Percentiles rank a stretch among this genome's conserved stretches.
Conservation (phyloP, 768 basidiomycete species). For the Vararia minispora region DNA sequence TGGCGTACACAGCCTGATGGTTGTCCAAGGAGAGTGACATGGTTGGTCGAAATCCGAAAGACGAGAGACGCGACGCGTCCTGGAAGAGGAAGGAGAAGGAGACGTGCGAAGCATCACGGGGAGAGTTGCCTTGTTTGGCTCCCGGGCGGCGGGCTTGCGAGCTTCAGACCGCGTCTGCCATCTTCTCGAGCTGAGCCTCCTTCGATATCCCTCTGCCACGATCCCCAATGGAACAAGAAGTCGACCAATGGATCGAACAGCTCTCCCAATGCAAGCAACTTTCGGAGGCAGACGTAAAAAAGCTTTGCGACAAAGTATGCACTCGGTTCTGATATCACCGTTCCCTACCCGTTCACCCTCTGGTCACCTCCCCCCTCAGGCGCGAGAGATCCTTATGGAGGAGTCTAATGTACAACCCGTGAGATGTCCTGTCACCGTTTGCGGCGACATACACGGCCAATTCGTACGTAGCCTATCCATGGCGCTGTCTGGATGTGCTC, state of each 20-base stretch:
- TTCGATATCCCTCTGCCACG: conserved; percentile 3
- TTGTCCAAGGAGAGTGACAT: conserved; percentile 10
- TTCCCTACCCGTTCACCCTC: conserved; percentile 13
- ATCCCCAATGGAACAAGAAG: conserved; percentile 60
- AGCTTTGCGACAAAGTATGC: conserved; percentile 95
- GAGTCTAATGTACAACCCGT: conserved; percentile 99
- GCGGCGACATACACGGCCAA: conserved; percentile 99
- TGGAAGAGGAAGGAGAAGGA: too few relatives aligned
- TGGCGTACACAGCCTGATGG: conserved; percentile 70
- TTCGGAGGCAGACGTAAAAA: conserved; percentile 90
- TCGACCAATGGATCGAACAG: conserved; percentile 95
- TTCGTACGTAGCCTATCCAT: conserved; percentile 59
- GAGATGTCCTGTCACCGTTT: conserved; percentile 96
- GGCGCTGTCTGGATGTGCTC: conserved; percentile 14
- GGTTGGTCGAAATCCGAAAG: too few relatives aligned
- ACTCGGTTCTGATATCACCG: conserved; percentile 20
- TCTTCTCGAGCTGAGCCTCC: conserved; percentile 2
- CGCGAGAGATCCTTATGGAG: conserved; percentile 96
- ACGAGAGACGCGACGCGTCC: too few relatives aligned
- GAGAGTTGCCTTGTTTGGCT: too few relatives aligned
- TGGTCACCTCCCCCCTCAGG: conserved; percentile 35
- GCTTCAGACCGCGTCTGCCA: too few relatives aligned
- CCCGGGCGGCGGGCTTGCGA: too few relatives aligned
- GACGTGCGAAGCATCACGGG: too few relatives aligned
- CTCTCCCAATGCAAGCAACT: conserved; percentile 97